Base-by-base conservation (phyloP, 73 alveolate species). In the Blepharisma stoltei region DNA sequence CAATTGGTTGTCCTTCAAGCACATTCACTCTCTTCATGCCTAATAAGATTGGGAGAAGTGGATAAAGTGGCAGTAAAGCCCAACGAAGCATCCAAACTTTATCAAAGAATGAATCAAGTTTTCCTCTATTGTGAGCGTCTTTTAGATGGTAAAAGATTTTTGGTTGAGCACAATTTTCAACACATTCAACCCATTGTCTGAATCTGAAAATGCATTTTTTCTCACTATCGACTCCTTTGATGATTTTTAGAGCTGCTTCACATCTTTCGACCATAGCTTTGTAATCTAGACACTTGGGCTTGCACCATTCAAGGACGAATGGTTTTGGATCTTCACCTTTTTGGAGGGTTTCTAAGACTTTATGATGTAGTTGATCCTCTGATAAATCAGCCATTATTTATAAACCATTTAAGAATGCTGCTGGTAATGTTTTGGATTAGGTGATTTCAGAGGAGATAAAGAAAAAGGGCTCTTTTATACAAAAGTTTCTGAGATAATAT, bases 111-210 rank as follows among this genome's bases (percentile, higher is more conserved):
- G 71, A 53, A 43, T 69, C 79, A 69, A 69, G 67, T 20, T 4
- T 38, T 11, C 55, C 55, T 46, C 79, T 23, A 21, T 44, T 43
- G 60, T 69, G 55, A 38, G 79, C 79, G 4, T 53, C 45, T 9
- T 69, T 18, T 9, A 69, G 38, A n/a, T 69, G 67, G 67, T 69
- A n/a, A 44, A 69, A 69, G 38, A 69, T 69, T 43, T 44, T n/a
- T 44, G 79, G 79, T 69, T 69, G 79, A 14, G 79, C 65, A 46
- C 79, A 69, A 53, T 69, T 69, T 43, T 69, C 79, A 37, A 69
- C 79, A 5, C 79, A 69, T 69, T 69, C 79, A 18, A 69, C 79
- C 79, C 79, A 69, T 46, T 46, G 55, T 18, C 55, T 11, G 38
- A 14, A 69, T 46, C 79, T 69, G 65, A 38, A 44, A 9, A 69